These are phyloP conservation scores for Crotalaria pallida DNA, from an alignment of 306 rosid species.

Conservation along the genomic window DNA sequence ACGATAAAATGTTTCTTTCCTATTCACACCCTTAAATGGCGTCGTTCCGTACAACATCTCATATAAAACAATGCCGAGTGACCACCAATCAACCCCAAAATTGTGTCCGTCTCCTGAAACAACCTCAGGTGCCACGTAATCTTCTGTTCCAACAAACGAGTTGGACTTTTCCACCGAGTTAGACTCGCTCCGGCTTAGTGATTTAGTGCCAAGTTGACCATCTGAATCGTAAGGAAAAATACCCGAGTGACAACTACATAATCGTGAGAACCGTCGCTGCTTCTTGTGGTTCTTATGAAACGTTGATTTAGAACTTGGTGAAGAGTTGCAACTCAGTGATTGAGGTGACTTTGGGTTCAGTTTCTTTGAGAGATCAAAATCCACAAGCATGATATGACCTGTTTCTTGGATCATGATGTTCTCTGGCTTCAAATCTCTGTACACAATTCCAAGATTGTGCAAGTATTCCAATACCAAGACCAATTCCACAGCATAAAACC, in stretches of 20 bases:
- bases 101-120: slow-evolving; percentile 64
- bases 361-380: slow-evolving; percentile 78
- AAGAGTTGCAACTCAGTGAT: slow-evolving; percentile 24
- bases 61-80: slow-evolving; percentile 62
- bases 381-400: slow-evolving; percentile 92
- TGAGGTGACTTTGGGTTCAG: slow-evolving; percentile 39
- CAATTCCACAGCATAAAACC: slow-evolving; percentile 91
- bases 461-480: slow-evolving; percentile 71
- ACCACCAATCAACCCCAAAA: slow-evolving; percentile 95
- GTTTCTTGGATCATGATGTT: slow-evolving; percentile 75
- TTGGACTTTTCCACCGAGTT: slow-evolving; percentile 65
- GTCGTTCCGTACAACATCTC: slow-evolving; percentile 75
- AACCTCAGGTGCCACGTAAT: slow-evolving; percentile 91
- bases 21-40: slow-evolving; percentile 58
- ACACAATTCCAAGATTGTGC: slow-evolving; percentile 59
- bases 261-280: slow-evolving; percentile 22
- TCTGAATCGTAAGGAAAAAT: slow-evolving; percentile 20
- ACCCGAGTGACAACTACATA: slow-evolving; percentile 37
- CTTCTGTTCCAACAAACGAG: slow-evolving; percentile 96
- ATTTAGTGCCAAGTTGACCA: background rate
- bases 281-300: background rate
- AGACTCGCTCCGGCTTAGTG: slow-evolving; percentile 3
- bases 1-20: slow-evolving; percentile 71
- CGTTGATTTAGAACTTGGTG: slow-evolving; percentile 6
- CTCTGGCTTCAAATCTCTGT: slow-evolving; percentile 95